Conservation (phyloP, 2,329 filamentous ascomycete species). For the Pseudogymnoascus sp. region DNA sequence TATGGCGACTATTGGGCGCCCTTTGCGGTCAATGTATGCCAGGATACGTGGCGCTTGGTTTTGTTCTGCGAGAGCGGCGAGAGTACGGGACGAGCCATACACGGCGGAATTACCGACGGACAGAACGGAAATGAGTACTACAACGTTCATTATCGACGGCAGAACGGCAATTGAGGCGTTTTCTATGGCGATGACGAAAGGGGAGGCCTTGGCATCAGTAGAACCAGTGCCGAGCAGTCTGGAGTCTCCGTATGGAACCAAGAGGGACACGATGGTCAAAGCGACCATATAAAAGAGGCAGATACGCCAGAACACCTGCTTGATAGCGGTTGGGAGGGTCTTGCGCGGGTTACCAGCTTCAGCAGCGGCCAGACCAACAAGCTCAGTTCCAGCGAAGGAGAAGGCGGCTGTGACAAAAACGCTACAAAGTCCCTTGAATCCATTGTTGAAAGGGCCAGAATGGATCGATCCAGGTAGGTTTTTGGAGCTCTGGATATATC, state of each 20-base stretch:
- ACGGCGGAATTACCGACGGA: conserved; percentile 51
- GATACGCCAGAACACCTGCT: conserved; percentile 48
- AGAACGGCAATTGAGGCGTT: conserved; percentile 44
- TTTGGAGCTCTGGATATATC: conserved; percentile 34
- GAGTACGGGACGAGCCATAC: conserved; percentile 50
- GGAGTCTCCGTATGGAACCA: conserved; percentile 35
- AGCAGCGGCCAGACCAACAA: conserved; percentile 43
- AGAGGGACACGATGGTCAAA: conserved; percentile 43
- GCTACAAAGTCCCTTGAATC: conserved; percentile 49
- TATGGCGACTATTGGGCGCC: conserved; percentile 46
- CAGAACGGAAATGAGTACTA: conserved; percentile 49
- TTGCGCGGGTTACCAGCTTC: conserved; percentile 41
- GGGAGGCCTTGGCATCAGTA: conserved; percentile 35
- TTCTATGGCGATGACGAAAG: conserved; percentile 49
- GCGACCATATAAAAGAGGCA: conserved; percentile 43
- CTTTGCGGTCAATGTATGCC: conserved; percentile 47
- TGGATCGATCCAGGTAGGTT: conserved; percentile 42
- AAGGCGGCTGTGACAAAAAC: conserved; percentile 55
- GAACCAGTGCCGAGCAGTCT: conserved; percentile 33
- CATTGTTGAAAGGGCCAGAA: conserved; percentile 31
- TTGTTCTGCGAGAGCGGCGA: conserved; percentile 50
- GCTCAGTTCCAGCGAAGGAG: conserved; percentile 43
- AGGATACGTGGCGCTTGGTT: conserved; percentile 50
- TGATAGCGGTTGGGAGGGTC: conserved; percentile 41
- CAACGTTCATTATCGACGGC: conserved; percentile 49